Conservation (phyloP, 2,329 filamentous ascomycete species). For the Penicillium glabrum region DNA sequence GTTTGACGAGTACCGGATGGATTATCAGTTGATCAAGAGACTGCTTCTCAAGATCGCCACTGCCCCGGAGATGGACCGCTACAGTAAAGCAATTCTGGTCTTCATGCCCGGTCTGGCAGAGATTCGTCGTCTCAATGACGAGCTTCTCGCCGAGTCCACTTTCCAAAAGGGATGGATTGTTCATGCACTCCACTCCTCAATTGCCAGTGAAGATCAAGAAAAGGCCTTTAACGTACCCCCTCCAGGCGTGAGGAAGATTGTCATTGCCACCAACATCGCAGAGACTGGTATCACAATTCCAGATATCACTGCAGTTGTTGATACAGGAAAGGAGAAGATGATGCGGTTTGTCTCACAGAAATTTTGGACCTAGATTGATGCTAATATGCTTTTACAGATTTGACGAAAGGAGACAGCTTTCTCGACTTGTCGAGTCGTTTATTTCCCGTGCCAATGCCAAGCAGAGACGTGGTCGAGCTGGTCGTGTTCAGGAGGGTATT, state of each 20-base stretch:
- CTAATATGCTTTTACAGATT: constrained; percentile 56
- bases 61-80: constrained; percentile 64
- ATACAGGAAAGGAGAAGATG: constrained; percentile 94
- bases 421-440: constrained; percentile 87
- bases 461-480: constrained; percentile 87
- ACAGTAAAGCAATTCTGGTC: constrained; percentile 88
- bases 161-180: constrained; percentile 80
- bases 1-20: constrained; percentile 88
- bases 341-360: constrained; percentile 57
- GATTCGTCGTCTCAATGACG: constrained; percentile 83
- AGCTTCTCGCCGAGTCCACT: constrained; percentile 71
- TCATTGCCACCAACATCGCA: constrained; percentile 95
- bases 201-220: constrained; percentile 95
- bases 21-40: constrained; percentile 81
- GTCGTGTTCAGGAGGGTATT: constrained; percentile 89
- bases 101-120: constrained; percentile 95
- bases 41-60: constrained; percentile 75
- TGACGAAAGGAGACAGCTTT: constrained; percentile 88
- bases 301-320: constrained; percentile 94
- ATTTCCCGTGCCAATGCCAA: constrained; percentile 95
- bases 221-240: constrained; percentile 86
- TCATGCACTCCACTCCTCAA: constrained; percentile 88
- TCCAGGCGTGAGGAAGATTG: constrained; percentile 81
- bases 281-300: constrained; percentile 99
- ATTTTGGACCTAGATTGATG: neutral